Conservation (phyloP, 225 moss, liverwort and hornwort species). For the Pseudisothecium myosuroides region DNA sequence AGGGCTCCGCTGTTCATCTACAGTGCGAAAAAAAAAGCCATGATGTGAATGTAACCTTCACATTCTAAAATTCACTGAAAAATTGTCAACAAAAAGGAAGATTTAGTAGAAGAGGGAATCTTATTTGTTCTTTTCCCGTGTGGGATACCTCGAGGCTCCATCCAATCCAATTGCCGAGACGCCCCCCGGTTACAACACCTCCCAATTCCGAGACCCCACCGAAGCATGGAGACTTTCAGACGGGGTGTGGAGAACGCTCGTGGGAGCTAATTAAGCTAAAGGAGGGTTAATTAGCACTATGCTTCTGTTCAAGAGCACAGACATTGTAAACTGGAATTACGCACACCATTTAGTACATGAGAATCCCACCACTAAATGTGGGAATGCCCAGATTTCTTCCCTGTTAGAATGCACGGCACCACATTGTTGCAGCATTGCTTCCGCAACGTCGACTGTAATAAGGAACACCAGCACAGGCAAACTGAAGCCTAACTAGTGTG, state of each 20-base stretch:
- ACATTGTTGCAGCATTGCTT: no score
- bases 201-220: neutral
- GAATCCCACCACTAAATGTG: conserved; percentile 47
- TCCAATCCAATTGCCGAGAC: conserved; percentile 56
- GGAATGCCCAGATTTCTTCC: conserved; percentile 60
- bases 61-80: neutral
- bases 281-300: conserved; percentile 20
- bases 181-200: neutral
- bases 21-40: no score
- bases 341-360: conserved; percentile 9
- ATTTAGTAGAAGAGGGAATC: neutral
- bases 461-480: no score
- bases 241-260: conserved; percentile 40
- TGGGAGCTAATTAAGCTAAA: conserved; percentile 13
- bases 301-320: conserved; percentile 36
- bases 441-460: no score
- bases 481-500: no score
- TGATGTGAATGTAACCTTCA: neutral
- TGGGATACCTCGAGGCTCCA: neutral
- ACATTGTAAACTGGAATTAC: conserved; percentile 34
- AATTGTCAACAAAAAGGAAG: neutral
- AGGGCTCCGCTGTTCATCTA: no score
- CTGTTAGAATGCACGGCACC: conserved; percentile 1
- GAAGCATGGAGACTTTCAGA: conserved; percentile 45
- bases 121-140: neutral